Percentiles rank a stretch among this genome's conserved stretches.
phyloP scores from a whole-genome alignment of 176 grass and related monocot species.

The Zea luxurians region DNA sequence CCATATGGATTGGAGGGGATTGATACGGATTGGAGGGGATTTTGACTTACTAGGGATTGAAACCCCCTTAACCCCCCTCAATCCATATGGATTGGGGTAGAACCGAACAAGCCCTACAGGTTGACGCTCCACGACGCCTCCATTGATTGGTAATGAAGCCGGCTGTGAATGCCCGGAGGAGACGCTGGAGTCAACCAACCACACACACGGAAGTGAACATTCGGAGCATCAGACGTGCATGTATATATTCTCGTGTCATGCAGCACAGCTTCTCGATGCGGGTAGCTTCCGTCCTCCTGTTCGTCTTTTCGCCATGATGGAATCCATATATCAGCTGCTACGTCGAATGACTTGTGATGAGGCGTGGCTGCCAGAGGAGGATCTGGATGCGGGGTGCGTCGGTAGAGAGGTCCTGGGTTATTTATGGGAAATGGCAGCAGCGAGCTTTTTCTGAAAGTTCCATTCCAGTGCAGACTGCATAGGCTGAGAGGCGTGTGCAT shows the following conservation, averaged over 20 bases:
- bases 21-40: too few relatives aligned
- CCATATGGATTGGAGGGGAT: too few relatives aligned
- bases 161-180: conserved; percentile 37
- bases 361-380: conserved; percentile 17
- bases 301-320: too few relatives aligned
- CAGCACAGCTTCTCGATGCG: not conserved
- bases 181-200: conserved; percentile 38
- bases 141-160: conserved; percentile 1
- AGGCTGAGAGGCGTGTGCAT: not conserved
- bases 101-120: too few relatives aligned
- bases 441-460: not conserved
- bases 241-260: too few relatives aligned
- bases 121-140: conserved; percentile 13
- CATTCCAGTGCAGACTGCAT: too few relatives aligned
- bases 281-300: not conserved
- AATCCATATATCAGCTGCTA: conserved; percentile 8
- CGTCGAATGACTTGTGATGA: conserved; percentile 39
- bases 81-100: too few relatives aligned
- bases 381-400: conserved; percentile 31
- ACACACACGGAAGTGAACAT: conserved; percentile 13
- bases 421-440: conserved; percentile 1
- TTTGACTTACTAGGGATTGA: too few relatives aligned
- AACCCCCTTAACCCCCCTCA: too few relatives aligned
- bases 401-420: conserved; percentile 43
- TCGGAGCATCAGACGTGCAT: conserved; percentile 34